Base-by-base conservation (phyloP, 129 eudicot species). In the Lonicera japonica region DNA sequence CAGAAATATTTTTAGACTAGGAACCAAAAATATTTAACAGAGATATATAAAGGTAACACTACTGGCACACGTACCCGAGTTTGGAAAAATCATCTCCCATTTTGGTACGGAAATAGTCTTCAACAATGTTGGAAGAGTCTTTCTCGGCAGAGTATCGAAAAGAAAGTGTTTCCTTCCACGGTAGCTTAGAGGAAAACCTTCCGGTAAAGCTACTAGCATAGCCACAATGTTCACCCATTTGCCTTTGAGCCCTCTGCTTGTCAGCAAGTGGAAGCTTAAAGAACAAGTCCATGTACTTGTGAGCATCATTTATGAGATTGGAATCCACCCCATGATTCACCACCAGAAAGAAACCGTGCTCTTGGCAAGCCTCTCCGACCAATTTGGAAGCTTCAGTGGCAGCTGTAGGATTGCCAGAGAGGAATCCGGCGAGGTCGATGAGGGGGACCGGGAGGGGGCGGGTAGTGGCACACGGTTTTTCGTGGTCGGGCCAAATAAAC, bases 141-240 rank as follows among this genome's bases (percentile, higher is more conserved):
- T 67, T 51, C 50, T 77, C 79, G 8, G 72, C 68, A 0, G 86
- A 84, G 69, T 68, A 80, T 24, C 66, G 73, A 43, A 84, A 80
- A 19, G 90, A 76, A 34, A 84, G 86, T 25, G 90, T 84, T 72
- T 84, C 90, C 68, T 84, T 84, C 90, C 90, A 84, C 5, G 90
- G 90, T 24, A 84, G 76, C 57, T 80, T 84, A 21, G 82, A 73
- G 19, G 90, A 63, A 71, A 84, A 84, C 38, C 90, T 61, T 1
- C 83, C 86, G 1, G 86, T 84, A 80, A 84, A 84, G 79, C 90
- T 84, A 59, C 90, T 84, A 19, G 90, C 83, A 60, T 80, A 84
- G 14, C 86, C 86, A 56, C 76, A 83, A 46, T 82, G 83, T 56
- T 79, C 90, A n/a, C 90, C 90, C 3, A 70, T 5, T 67, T 79